Evolutionary conservation across 139 green algal genomes (phyloP).

Genomic region (Tetratostichococcus sp.): DNA sequence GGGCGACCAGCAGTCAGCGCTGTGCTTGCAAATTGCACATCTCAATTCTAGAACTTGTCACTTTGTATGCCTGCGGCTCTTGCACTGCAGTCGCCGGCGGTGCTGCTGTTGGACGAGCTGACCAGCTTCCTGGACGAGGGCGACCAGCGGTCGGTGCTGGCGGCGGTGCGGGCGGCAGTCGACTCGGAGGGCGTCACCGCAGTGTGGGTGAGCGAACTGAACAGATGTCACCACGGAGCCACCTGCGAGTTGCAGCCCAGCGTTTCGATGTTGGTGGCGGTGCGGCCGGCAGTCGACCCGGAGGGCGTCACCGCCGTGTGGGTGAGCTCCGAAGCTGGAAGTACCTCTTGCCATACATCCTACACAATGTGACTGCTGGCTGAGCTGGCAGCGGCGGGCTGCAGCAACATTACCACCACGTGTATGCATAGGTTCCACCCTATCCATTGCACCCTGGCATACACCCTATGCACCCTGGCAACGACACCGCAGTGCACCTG

Average conservation of each 20-base stretch:
- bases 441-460: too few relatives aligned
- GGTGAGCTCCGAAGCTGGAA: background rate
- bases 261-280: constrained; percentile 63
- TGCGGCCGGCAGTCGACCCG: constrained; percentile 47
- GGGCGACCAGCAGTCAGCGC: constrained; percentile 77
- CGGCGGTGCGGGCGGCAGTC: constrained; percentile 59
- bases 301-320: background rate
- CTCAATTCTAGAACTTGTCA: too few relatives aligned
- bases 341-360: too few relatives aligned
- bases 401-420: too few relatives aligned
- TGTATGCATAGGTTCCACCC: too few relatives aligned
- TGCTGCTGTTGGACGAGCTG: constrained; percentile 97
- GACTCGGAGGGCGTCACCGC: constrained; percentile 3
- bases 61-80: too few relatives aligned
- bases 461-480: too few relatives aligned
- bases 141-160: constrained; percentile 80
- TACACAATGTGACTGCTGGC: too few relatives aligned
- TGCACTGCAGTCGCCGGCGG: constrained; percentile 18
- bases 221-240: too few relatives aligned
- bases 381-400: too few relatives aligned
- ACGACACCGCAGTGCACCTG: too few relatives aligned
- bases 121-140: constrained; percentile 95
- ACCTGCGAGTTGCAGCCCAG: constrained; percentile 29
- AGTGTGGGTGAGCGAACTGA: background rate
- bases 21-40: too few relatives aligned